Conservation (phyloP, 1,139 yeast species). For the Hansenula anomala region DNA sequence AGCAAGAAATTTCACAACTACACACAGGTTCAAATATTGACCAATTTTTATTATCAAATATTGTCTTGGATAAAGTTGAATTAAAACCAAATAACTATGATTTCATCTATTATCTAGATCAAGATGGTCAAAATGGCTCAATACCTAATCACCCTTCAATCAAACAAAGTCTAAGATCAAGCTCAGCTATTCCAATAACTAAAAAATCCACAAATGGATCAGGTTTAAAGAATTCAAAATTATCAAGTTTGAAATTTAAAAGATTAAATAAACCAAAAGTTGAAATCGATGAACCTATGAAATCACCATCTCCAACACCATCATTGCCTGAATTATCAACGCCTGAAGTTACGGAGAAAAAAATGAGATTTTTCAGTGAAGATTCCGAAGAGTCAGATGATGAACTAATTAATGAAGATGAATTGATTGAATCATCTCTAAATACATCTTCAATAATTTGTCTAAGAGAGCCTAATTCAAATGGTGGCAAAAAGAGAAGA, state of each 20-base stretch:
- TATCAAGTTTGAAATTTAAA: constrained; percentile 22
- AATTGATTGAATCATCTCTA: constrained; percentile 28
- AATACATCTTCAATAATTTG: constrained; percentile 20
- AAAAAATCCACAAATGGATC: background rate
- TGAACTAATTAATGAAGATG: constrained; percentile 40
- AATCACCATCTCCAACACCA: constrained; percentile 11
- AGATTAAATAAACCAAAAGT: constrained; percentile 8
- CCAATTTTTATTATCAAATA: constrained; percentile 20
- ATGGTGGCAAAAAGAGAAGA: constrained; percentile 59
- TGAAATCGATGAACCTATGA: constrained; percentile 1
- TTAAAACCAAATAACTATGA: constrained; percentile 17
- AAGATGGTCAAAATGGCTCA: constrained; percentile 13
- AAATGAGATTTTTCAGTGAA: constrained; percentile 18
- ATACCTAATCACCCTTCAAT: constrained; percentile 21
- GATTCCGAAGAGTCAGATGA: constrained; percentile 23
- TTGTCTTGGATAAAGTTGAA: constrained; percentile 17
- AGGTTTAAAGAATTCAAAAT: constrained; percentile 14
- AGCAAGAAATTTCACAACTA: constrained; percentile 8
- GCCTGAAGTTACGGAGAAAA: constrained; percentile 16
- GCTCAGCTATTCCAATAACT: constrained; percentile 3
- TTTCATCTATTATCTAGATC: constrained; percentile 20
- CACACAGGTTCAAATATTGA: constrained; percentile 14
- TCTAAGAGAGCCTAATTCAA: constrained; percentile 25
- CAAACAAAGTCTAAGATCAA: constrained; percentile 11
- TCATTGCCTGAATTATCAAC: constrained; percentile 13